A percentile compares a stretch with the other conserved stretches of the same genome.
phyloP scores from a whole-genome alignment of 257 asterid genomes.

The Gynochthodes officinalis region DNA sequence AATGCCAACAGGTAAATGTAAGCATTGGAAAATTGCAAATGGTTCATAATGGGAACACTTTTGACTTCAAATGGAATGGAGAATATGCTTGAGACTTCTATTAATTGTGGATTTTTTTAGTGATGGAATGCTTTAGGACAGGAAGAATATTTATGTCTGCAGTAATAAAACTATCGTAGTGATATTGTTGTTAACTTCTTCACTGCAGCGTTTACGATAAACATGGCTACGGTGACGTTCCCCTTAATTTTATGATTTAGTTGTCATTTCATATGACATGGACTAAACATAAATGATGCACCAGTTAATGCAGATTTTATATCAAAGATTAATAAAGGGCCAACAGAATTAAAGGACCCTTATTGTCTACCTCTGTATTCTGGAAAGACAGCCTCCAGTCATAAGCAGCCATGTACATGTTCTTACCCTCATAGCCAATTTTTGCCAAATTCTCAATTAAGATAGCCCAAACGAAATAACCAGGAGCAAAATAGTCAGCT shows the following conservation, averaged over 20 bases:
- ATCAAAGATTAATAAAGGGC: not conserved
- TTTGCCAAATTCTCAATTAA: slow-evolving; percentile 87
- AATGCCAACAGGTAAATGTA: not conserved
- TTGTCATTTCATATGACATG: not conserved
- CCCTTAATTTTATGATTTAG: not conserved
- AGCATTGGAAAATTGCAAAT: not conserved
- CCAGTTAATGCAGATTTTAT: no score
- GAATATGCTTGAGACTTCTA: not conserved
- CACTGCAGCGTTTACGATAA: no score
- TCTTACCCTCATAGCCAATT: slow-evolving; percentile 87
- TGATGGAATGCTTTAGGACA: no score
- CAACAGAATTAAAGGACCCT: not conserved
- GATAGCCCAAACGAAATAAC: slow-evolving; percentile 89
- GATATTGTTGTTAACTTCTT: no score
- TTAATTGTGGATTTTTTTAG: no score
- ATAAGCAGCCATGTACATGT: slow-evolving; percentile 89
- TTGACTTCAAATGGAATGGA: not conserved
- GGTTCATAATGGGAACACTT: not conserved
- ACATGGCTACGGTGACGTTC: no score
- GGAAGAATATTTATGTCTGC: no score
- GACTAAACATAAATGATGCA: not conserved
- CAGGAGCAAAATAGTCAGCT: slow-evolving; percentile 92
- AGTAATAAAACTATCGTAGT: no score
- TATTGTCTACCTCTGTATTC: slow-evolving; percentile 64
- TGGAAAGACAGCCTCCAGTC: slow-evolving; percentile 95